Base-by-base conservation (phyloP, 306 rosid species). In the Gastrolobium villosum region DNA sequence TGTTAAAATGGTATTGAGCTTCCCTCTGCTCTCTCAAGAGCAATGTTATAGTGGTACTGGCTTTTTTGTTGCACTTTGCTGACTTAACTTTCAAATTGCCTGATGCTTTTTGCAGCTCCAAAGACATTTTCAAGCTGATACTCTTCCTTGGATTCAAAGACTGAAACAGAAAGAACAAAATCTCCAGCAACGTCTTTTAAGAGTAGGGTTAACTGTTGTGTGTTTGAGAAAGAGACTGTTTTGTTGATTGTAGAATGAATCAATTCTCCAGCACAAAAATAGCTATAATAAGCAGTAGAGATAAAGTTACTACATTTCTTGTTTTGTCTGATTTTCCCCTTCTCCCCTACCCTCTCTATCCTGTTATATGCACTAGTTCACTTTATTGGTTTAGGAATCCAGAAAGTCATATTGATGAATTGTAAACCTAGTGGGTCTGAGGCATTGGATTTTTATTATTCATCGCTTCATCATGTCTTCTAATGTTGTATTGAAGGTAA, bases 111-210 rank as follows among this genome's bases (percentile, higher is more conserved):
- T 85, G 85, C 92, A 95, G 99, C 98, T 93, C 79, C 99, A 91
- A 74, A 88, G 99, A 78, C 98, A 95, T 88, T 87, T 93, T 88
- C 94, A 93, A 86, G 97, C 94, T 52, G 99, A 91, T 70, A 90
- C 99, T 53, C 91, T 90, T 79, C 97, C 99, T 11, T 66, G 93
- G 86, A 87, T 93, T 14, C 92, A 93, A 85, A 89, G 98, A 79
- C 81, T 95, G 91, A 91, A 86, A 82, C 98, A 95, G 80, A 91
- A 93, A 74, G 96, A 96, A 83, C 93, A 96, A 87, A 89, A 84
- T 82, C 99, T 96, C 48, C 97, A 96, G 84, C 88, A 93, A 78
- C 96, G 92, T 31, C 93, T 96, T 59, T 84, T 96, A 79, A 86
- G 94, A 90, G 99, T 93, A 73, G 6, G 94, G 44, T 46, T 60